A percentile compares a stretch with the other conserved stretches of the same genome.
Evolutionary conservation across 2,329 filamentous ascomycete species (phyloP).

Genomic region (Microascus cirrosus): DNA sequence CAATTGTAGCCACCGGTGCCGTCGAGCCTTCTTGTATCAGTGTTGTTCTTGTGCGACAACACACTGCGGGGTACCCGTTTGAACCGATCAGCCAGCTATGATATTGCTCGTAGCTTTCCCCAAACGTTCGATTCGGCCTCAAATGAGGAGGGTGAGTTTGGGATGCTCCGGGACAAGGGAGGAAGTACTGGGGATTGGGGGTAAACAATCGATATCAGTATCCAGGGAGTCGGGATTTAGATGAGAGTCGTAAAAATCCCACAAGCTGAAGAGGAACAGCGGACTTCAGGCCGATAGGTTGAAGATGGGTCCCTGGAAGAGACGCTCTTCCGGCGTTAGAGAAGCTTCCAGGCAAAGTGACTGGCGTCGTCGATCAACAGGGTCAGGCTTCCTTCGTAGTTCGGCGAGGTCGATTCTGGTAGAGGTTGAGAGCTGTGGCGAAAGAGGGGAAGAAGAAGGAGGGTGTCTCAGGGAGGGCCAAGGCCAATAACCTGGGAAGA

Average conservation of each 20-base stretch:
- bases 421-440: not conserved
- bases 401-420: not conserved
- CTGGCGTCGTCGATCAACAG: not conserved
- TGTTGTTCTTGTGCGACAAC: not conserved
- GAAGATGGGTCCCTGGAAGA: not conserved
- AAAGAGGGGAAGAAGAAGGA: not conserved
- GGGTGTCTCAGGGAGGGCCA: not conserved
- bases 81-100: not conserved
- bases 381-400: not conserved
- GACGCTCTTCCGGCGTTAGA: not conserved
- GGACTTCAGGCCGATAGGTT: not conserved
- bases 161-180: not conserved
- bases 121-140: not conserved
- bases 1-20: not conserved
- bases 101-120: not conserved
- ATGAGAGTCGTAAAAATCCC: not conserved
- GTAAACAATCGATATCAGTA: not conserved
- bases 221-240: not conserved
- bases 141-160: not conserved
- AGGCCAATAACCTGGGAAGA: not conserved
- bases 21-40: not conserved
- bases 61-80: not conserved
- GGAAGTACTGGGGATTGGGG: not conserved
- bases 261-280: not conserved
- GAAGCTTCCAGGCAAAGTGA: not conserved